phyloP scores from a whole-genome alignment of 495 filamentous ascomycete species.

The Daldinia caldariorum region DNA sequence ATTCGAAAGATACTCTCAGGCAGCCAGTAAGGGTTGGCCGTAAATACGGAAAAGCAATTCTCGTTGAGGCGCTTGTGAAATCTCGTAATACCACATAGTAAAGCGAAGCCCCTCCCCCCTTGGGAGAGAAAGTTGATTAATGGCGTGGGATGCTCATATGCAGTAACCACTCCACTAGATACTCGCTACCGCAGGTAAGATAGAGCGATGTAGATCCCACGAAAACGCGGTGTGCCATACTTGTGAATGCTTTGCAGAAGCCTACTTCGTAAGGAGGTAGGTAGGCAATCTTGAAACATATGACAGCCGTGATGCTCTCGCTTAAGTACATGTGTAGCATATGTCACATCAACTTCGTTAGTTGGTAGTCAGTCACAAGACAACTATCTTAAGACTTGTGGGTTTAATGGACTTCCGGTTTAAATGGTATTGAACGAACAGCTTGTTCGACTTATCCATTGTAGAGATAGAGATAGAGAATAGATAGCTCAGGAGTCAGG shows the following conservation, averaged over 20 bases:
- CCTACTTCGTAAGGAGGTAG: too few relatives aligned
- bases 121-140: conserved; percentile 16
- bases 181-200: conserved; percentile 22
- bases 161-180: conserved; percentile 26
- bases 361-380: not conserved
- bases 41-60: conserved; percentile 28
- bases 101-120: not conserved
- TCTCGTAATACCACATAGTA: conserved; percentile 8
- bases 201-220: conserved; percentile 35
- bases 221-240: conserved; percentile 43
- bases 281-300: conserved; percentile 12
- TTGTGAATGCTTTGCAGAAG: conserved; percentile 24
- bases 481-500: not conserved
- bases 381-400: not conserved
- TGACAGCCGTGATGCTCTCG: conserved; percentile 8
- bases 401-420: too few relatives aligned
- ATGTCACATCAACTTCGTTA: not conserved
- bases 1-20: not conserved
- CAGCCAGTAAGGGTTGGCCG: conserved; percentile 6
- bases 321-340: conserved; percentile 10
- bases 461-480: not conserved
- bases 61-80: conserved; percentile 17
- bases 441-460: not conserved
- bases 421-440: not conserved
- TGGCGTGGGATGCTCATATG: conserved; percentile 9